Percentiles rank a stretch among this genome's conserved stretches.
phyloP scores from a whole-genome alignment of 306 rosid species.

The Prunus dulcis region DNA sequence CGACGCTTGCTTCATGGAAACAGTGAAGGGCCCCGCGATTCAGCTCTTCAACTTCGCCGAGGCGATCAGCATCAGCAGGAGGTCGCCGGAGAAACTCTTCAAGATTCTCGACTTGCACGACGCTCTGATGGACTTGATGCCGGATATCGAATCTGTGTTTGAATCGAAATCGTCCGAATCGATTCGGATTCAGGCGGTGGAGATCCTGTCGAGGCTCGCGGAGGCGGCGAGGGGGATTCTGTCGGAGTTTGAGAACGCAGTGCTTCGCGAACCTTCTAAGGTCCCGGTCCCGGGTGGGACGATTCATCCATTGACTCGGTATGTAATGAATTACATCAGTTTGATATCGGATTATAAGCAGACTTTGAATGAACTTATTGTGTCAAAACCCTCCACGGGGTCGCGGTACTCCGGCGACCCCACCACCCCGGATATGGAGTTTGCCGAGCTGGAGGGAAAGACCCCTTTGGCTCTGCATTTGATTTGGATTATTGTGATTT shows the following conservation, averaged over 20 bases:
- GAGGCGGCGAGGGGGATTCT: conserved; percentile 94
- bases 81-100: conserved; percentile 93
- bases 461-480: conserved; percentile 82
- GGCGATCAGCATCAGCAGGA: conserved; percentile 80
- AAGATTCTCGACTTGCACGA: conserved; percentile 92
- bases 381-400: conserved; percentile 88
- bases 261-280: conserved; percentile 80
- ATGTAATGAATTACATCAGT: conserved; percentile 93
- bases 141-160: conserved; percentile 80
- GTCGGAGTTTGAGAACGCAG: conserved; percentile 94
- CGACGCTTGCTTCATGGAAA: conserved; percentile 93
- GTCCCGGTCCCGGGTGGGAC: conserved; percentile 97
- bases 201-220: conserved; percentile 82
- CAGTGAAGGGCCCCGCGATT: conserved; percentile 87
- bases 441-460: conserved; percentile 72
- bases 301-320: conserved; percentile 92
- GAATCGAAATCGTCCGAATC: conserved; percentile 87
- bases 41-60: conserved; percentile 93
- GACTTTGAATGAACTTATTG: conserved; percentile 78
- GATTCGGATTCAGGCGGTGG: conserved; percentile 82
- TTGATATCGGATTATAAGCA: conserved; percentile 87
- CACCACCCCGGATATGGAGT: conserved; percentile 86
- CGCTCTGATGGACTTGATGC: conserved; percentile 76
- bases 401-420: conserved; percentile 77
- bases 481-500: conserved; percentile 92